Base-by-base conservation (phyloP, 1,284 basidiomycete species). In the Mixia osmundae region DNA sequence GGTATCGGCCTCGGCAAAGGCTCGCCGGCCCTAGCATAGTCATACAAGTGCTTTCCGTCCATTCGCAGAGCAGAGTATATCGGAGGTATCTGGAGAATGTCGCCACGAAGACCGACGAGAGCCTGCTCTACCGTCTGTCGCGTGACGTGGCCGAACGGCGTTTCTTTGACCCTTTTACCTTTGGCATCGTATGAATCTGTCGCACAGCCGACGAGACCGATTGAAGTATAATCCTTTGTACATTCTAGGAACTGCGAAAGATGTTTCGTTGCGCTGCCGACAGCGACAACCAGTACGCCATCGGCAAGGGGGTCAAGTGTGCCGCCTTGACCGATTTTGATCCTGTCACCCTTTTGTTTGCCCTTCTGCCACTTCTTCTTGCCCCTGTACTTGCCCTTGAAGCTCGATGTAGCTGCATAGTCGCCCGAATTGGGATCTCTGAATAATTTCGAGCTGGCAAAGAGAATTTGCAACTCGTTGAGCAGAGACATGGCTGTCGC, bases 51-150 rank as follows among this genome's bases (percentile, higher is more conserved):
- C 57, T 71, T 85, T 2, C 91, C 91, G 49, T 97, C 85, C 80
- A 97, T 97, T 57, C 94, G 89, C 28, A 97, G 63, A 0, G 91
- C 91, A 9, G 89, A 97, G 59, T 89, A 99, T 54, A 94, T 76
- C 4, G 85, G 85, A 7, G 85, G 85, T 2, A 71, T 68, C 58
- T 99, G 91, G 46, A 68, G 63, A 45, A 95, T 87, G 42, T 78
- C 68, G 19, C 91, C 91, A 47, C 71, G 64, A 54, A 97, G 95
- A 41, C 64, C 58, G n/a, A 66, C 62, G 25, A 97, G 64, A 2
- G 67, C 67, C 9, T 59, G 57, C 51, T 82, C 72, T 30, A 95
- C 66, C 36, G 67, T 59, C 42, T 78, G 74, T 37, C 64, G 65
- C 1, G 82, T 85, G 39, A 99, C 68, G 54, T 85, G 78, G 35